Evolutionary conservation across 495 filamentous ascomycete species (phyloP).

Genomic region (Penicillium robsamsonii): DNA sequence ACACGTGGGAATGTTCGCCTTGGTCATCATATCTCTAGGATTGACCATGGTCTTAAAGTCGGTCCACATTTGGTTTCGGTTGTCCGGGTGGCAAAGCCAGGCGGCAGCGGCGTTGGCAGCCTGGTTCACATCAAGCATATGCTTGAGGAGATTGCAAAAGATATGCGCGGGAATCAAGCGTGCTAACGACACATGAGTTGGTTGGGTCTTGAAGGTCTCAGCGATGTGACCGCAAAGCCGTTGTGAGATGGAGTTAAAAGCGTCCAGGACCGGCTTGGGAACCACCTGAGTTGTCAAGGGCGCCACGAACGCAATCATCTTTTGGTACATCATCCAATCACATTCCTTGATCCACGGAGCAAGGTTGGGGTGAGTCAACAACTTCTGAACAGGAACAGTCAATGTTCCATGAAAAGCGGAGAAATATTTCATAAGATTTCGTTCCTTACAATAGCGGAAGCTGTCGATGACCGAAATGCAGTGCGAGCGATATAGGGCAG

Average conservation of each 20-base stretch:
- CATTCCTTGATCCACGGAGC: conserved; percentile 93
- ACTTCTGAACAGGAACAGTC: conserved; percentile 94
- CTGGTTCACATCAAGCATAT: conserved; percentile 84
- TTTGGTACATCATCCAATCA: conserved; percentile 92
- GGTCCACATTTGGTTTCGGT: conserved; percentile 76
- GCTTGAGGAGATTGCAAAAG: conserved; percentile 80
- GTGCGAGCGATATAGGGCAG: conserved; percentile 86
- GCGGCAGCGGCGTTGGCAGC: conserved; percentile 61
- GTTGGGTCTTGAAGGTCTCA: conserved; percentile 74
- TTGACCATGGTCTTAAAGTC: conserved; percentile 85
- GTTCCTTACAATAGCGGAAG: conserved; percentile 91
- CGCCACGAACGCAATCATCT: conserved; percentile 88
- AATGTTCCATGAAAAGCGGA: conserved; percentile 92
- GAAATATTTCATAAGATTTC: conserved; percentile 92
- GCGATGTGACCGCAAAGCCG: conserved; percentile 73
- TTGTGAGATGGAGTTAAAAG: conserved; percentile 80
- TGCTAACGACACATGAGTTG: conserved; percentile 77
- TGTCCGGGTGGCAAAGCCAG: conserved; percentile 49
- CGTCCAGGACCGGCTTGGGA: conserved; percentile 76
- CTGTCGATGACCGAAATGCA: conserved; percentile 93
- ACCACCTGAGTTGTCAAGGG: conserved; percentile 84
- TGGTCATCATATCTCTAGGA: conserved; percentile 50
- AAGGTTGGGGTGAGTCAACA: conserved; percentile 76
- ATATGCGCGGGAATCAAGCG: conserved; percentile 85
- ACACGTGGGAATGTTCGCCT: conserved; percentile 43